A percentile compares a stretch with the other conserved stretches of the same genome.
phyloP scores from a whole-genome alignment of 2,329 filamentous ascomycete species.

The Colletotrichum somersetense region DNA sequence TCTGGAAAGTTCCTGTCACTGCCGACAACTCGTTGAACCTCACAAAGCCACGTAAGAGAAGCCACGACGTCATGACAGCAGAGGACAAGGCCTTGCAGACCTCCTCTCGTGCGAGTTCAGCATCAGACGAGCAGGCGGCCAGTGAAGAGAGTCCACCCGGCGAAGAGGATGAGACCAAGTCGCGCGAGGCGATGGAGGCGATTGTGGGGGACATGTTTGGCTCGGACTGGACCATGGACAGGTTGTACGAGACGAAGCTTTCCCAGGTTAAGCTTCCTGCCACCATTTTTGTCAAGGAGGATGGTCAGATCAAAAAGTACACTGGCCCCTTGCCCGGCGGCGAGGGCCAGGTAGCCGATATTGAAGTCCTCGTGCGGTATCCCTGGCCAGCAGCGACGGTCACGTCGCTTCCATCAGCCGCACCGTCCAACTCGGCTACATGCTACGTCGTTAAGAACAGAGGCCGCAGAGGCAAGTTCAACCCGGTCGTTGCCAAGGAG shows the following conservation, averaged over 20 bases:
- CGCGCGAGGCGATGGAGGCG: constrained; percentile 42
- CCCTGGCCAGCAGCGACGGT: constrained; percentile 83
- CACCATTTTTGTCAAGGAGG: constrained; percentile 74
- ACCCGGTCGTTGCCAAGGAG: constrained; percentile 71
- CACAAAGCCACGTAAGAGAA: constrained; percentile 51
- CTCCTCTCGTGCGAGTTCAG: constrained; percentile 27
- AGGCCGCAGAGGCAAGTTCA: constrained; percentile 84
- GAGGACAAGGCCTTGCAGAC: constrained; percentile 14
- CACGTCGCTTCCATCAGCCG: constrained; percentile 73
- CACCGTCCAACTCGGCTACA: constrained; percentile 75
- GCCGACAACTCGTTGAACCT: constrained; percentile 45
- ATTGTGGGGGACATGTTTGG: constrained; percentile 50
- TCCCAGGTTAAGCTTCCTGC: constrained; percentile 76
- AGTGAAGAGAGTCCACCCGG: neutral
- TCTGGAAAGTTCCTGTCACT: constrained; percentile 84
- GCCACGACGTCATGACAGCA: constrained; percentile 44
- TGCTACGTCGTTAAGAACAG: constrained; percentile 89
- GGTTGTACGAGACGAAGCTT: constrained; percentile 75
- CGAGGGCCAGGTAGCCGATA: constrained; percentile 65
- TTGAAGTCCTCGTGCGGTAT: constrained; percentile 78
- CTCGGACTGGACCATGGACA: constrained; percentile 75
- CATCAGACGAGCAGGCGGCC: constrained; percentile 26
- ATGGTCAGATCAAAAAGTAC: constrained; percentile 77
- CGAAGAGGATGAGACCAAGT: constrained; percentile 44
- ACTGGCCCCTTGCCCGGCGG: constrained; percentile 73